Evolutionary conservation across 768 basidiomycete genomes (phyloP), one percentile per base, ranked within the genome.

Genomic region (Nidularia pulvinata): DNA sequence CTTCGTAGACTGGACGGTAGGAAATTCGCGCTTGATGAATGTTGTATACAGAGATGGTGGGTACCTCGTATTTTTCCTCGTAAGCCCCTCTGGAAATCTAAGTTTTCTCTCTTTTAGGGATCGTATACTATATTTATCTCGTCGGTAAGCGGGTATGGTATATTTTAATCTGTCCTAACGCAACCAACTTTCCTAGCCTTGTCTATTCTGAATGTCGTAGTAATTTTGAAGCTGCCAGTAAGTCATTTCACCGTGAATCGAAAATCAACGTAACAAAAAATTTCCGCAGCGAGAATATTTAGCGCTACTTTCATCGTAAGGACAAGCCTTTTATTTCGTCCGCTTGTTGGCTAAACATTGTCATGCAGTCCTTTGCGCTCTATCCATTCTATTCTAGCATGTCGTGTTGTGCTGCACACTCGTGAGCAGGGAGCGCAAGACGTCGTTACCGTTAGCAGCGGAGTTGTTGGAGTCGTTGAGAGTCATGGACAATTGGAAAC

Each of bases 41-140:
- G 53, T 54, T 3, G 48, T 54, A n/a, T 54, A 49, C 34, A 39
- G 53, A 10, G 53, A 54, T 47, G 53, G 53, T 54, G 19, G 14
- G 53, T 34, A 6, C 9, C 30, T 30, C 11, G 22, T 11, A 7
- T n/a, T n/a, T n/a, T n/a, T n/a, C n/a, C n/a, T n/a, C n/a, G n/a
- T n/a, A n/a, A n/a, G n/a, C n/a, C n/a, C n/a, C n/a, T n/a, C n/a
- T n/a, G n/a, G n/a, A n/a, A n/a, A n/a, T n/a, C n/a, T n/a, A n/a
- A n/a, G n/a, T n/a, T n/a, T n/a, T 33, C 14, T 0, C n/a, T 16
- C 33, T 35, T 3, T 14, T 30, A 54, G 53, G 53, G 22, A 49
- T 49, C 5, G 14, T 54, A 11, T 54, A 54, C 35, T 54, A 54
- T 34, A 33, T 54, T 33, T 54, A 54, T 46, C 48, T 54, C 7